Evolutionary conservation across 2,329 filamentous ascomycete genomes (phyloP).

Genomic region (Claviceps capensis): DNA sequence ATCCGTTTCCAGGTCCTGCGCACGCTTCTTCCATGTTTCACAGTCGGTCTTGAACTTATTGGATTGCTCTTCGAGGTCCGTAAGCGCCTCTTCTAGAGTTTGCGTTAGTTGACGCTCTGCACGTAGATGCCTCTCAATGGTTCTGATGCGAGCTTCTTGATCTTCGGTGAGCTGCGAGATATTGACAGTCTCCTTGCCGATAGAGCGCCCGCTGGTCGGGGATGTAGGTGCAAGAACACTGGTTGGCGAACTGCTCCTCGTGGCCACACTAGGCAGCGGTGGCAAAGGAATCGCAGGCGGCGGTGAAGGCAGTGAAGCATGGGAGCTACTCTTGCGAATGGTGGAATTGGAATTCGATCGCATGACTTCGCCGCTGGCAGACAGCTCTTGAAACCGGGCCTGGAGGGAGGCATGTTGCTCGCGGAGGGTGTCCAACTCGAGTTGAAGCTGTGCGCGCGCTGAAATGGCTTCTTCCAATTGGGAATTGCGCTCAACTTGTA

Average conservation of each 20-base stretch:
- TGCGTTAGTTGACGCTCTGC: conserved; percentile 94
- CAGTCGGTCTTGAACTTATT: conserved; percentile 86
- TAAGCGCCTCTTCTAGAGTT: conserved; percentile 88
- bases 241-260: conserved; percentile 30
- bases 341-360: conserved; percentile 53
- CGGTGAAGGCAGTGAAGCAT: conserved; percentile 76
- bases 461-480: conserved; percentile 69
- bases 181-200: conserved; percentile 59
- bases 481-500: conserved; percentile 59
- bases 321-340: conserved; percentile 72
- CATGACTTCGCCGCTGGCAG: conserved; percentile 30
- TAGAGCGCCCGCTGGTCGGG: conserved; percentile 50
- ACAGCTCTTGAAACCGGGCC: conserved; percentile 46
- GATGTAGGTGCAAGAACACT: conserved; percentile 29
- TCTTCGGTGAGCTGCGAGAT: conserved; percentile 79
- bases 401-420: conserved; percentile 66
- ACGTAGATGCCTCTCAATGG: conserved; percentile 90
- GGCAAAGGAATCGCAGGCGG: conserved; percentile 93
- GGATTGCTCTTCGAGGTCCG: conserved; percentile 81
- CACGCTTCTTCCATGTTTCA: conserved; percentile 83
- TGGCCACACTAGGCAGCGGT: conserved; percentile 56
- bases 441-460: conserved; percentile 47
- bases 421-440: conserved; percentile 52
- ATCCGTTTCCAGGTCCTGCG: conserved; percentile 58
- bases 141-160: conserved; percentile 85